Percentiles rank a stretch among this genome's conserved stretches.
Evolutionary conservation across 306 rosid genomes (phyloP).

Genomic region (Citrullus amarus): DNA sequence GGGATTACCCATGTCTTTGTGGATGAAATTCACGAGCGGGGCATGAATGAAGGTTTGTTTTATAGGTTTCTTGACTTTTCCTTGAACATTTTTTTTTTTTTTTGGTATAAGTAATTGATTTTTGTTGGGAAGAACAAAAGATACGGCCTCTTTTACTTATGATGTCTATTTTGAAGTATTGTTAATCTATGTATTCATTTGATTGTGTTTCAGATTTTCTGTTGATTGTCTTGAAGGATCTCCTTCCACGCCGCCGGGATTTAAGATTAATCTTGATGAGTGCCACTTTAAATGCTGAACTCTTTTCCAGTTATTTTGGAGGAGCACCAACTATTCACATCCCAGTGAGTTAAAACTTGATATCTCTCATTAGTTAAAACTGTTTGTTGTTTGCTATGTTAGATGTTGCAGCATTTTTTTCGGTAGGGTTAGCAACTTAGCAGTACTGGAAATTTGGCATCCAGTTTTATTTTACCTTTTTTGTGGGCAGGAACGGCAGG

Average conservation of each 20-base stretch:
- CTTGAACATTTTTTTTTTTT: not conserved
- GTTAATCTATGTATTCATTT: not conserved
- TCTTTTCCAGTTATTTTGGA: slow-evolving; percentile 40
- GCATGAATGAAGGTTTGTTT: slow-evolving; percentile 50
- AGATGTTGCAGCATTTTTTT: not conserved
- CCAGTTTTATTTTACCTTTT: not conserved
- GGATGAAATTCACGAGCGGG: slow-evolving; percentile 57
- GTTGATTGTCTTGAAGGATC: slow-evolving; percentile 43
- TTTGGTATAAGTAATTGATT: not conserved
- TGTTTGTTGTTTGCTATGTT: not conserved
- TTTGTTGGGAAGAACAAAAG: not conserved
- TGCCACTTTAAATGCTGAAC: slow-evolving; percentile 56
- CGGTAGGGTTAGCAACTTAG: not conserved
- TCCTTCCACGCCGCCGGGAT: slow-evolving; percentile 45
- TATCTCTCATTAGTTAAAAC: not conserved
- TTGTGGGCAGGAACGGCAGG: not conserved
- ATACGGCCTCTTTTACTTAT: not conserved
- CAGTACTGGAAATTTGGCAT: not conserved
- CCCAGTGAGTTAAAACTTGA: slow-evolving; percentile 24
- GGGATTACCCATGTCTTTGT: slow-evolving; percentile 51
- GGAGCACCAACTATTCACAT: slow-evolving; percentile 50
- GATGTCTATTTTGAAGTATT: not conserved
- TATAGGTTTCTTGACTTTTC: not conserved
- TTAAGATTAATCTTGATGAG: slow-evolving; percentile 43
- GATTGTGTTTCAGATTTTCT: slow-evolving; percentile 27